Conservation (phyloP, 768 basidiomycete genomes). For the Clitopilus hobsonii region DNA sequence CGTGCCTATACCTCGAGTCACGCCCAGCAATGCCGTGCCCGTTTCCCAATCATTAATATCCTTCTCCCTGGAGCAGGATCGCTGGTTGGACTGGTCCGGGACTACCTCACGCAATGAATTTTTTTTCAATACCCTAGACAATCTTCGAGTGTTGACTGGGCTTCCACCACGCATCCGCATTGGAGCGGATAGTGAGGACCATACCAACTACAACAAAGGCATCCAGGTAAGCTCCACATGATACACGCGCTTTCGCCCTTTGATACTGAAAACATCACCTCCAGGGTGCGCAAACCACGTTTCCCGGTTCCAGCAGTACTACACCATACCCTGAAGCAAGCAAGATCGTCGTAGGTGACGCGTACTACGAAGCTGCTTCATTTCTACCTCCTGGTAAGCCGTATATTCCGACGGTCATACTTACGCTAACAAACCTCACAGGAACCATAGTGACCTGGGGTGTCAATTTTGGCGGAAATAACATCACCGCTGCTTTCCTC, state of each 20-base stretch:
- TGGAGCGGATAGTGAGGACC: constrained; percentile 53
- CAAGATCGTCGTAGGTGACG: constrained; percentile 53
- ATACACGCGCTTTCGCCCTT: no score
- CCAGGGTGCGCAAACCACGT: constrained; percentile 42
- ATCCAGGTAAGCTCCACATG: constrained; percentile 38
- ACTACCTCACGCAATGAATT: constrained; percentile 46
- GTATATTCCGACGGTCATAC: background rate
- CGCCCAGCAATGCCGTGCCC: constrained; percentile 28
- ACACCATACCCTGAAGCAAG: constrained; percentile 67
- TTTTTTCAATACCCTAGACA: constrained; percentile 54
- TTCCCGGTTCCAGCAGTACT: constrained; percentile 41
- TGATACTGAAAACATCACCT: background rate
- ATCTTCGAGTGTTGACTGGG: constrained; percentile 47
- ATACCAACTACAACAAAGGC: constrained; percentile 46
- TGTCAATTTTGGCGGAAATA: constrained; percentile 54
- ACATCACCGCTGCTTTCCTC: constrained; percentile 44
- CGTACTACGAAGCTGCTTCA: constrained; percentile 37
- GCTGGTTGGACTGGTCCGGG: constrained; percentile 67
- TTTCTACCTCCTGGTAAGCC: constrained; percentile 14
- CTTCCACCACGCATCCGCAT: constrained; percentile 52
- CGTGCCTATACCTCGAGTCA: constrained; percentile 34
- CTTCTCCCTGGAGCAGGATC: constrained; percentile 67
- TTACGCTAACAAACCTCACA: constrained; percentile 12
- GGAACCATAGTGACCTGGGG: constrained; percentile 66
- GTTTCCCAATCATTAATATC: constrained; percentile 49